Evolutionary conservation across 148 eudicot genomes (phyloP), one percentile per base, ranked within the genome.

Genomic region (Simmondsia chinensis): DNA sequence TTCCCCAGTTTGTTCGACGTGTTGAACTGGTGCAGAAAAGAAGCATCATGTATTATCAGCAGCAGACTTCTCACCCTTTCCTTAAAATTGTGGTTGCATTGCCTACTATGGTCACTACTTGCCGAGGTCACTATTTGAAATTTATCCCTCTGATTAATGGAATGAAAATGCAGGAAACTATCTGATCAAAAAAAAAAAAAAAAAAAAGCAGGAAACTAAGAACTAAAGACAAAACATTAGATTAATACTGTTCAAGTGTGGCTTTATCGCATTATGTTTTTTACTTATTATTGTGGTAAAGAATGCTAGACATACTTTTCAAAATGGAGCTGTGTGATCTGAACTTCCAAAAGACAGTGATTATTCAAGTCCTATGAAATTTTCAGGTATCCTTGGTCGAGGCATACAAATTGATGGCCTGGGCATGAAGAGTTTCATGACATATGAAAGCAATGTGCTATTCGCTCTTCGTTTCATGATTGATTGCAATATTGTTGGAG

Each of bases 401-500:
- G 97, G 97, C 57, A 72, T 91, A 55, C 95, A 91, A 6, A 70
- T 91, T 32, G 95, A 91, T 56, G 97, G 97, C 23, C 64, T 89
- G 37, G 95, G 97, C 36, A 74, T 66, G 75, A 79, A 68, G 72
- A 82, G 69, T 72, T 91, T 91, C 76, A 48, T 79, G 76, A 91
- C 97, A 6, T 91, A 82, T 46, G 97, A 91, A 54, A 91, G 97
- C 66, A 91, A 85, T 53, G 74, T 91, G 43, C 94, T 82, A 28
- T 91, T 71, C 65, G 93, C 94, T 48, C 94, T 91, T 25, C 95
- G 97, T 27, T 85, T 91, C 74, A 91, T 91, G 97, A 76, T 91
- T 39, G 97, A 91, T 53, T 82, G 97, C 77, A 74, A 76, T 32
- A 68, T 91, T 48, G 95, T 82, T 53, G 97, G 97, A 51, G 97